These are phyloP conservation scores for Cordyceps militaris DNA, from an alignment of 2,329 filamentous ascomycete species.

Conservation along the genomic window DNA sequence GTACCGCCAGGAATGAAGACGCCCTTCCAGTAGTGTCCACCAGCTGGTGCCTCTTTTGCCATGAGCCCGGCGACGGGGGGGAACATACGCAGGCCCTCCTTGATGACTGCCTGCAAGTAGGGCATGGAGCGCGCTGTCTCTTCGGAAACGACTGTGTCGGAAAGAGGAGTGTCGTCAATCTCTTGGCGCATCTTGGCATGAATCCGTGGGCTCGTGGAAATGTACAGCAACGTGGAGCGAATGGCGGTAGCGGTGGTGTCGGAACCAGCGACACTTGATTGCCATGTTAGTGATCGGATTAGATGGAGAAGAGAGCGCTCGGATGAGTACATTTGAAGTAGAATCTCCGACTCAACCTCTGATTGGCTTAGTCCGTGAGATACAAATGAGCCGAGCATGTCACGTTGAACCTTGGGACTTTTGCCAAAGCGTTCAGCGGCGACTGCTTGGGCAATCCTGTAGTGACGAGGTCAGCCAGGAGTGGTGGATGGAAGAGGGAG, in stretches of 20 bases:
- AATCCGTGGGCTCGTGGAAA: constrained; percentile 37
- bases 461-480: too few relatives aligned
- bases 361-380: constrained; percentile 30
- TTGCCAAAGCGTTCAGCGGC: constrained; percentile 39
- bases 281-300: constrained; percentile 11
- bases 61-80: constrained; percentile 31
- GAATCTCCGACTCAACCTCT: constrained; percentile 37
- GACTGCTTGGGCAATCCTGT: constrained; percentile 36
- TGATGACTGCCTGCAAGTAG: constrained; percentile 43
- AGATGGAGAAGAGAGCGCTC: not conserved
- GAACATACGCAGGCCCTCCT: constrained; percentile 37
- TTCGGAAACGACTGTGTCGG: constrained; percentile 24
- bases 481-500: too few relatives aligned
- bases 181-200: constrained; percentile 25
- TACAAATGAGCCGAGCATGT: constrained; percentile 45
- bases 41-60: constrained; percentile 27
- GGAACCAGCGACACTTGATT: constrained; percentile 43
- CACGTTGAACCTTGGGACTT: constrained; percentile 34
- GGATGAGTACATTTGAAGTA: constrained; percentile 28
- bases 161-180: constrained; percentile 16
- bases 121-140: constrained; percentile 30
- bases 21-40: constrained; percentile 27
- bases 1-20: constrained; percentile 27
- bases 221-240: constrained; percentile 39
- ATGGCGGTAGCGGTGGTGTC: constrained; percentile 47